Evolutionary conservation across 1,284 basidiomycete species (phyloP).

Genomic region (Irpex rosettiformis): DNA sequence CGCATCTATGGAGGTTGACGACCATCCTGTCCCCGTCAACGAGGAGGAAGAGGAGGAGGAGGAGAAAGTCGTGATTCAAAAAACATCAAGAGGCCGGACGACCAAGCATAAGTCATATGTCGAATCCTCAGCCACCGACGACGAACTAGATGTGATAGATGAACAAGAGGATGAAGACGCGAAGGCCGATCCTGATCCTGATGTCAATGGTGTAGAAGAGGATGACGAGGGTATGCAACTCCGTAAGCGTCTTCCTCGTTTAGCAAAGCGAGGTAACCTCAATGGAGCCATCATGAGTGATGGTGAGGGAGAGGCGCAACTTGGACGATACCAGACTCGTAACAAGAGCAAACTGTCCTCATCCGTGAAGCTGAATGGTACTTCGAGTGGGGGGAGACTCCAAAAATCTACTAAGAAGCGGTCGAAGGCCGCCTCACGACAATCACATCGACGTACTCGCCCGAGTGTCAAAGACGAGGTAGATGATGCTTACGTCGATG

Average conservation of each 20-base stretch:
- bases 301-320: conserved; percentile 37
- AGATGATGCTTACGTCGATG: conserved; percentile 51
- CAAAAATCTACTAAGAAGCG: conserved; percentile 15
- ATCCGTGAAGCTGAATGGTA: conserved; percentile 20
- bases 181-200: conserved; percentile 6
- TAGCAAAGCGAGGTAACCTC: conserved; percentile 18
- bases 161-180: conserved; percentile 28
- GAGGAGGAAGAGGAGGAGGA: conserved; percentile 21
- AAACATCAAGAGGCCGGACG: conserved; percentile 43
- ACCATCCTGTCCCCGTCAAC: conserved; percentile 24
- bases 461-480: conserved; percentile 31
- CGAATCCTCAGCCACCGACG: conserved; percentile 35
- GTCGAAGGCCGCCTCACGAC: conserved; percentile 15
- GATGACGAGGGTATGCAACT: conserved; percentile 35
- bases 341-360: conserved; percentile 32
- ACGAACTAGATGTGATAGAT: conserved; percentile 16
- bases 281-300: conserved; percentile 40
- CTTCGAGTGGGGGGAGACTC: conserved; percentile 23
- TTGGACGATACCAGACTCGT: conserved; percentile 33
- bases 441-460: conserved; percentile 24
- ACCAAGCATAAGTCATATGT: conserved; percentile 42
- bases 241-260: conserved; percentile 20
- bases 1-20: conserved; percentile 37
- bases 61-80: conserved; percentile 21
- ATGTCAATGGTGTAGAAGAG: conserved; percentile 33